phyloP scores from a whole-genome alignment of 495 filamentous ascomycete genomes.

The Astrocystis sublimbata region DNA sequence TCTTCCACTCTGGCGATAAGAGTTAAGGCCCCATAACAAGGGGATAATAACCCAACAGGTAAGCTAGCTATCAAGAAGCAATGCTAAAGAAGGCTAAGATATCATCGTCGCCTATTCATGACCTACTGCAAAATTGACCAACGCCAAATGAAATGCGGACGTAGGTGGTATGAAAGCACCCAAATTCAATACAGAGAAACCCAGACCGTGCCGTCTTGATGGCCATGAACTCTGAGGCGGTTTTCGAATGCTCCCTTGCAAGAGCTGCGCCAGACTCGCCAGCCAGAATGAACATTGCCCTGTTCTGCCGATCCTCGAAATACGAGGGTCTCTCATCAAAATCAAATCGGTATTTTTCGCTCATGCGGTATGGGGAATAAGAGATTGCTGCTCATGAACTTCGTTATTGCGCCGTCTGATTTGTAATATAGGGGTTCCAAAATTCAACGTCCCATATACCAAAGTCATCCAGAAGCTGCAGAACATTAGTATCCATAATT shows the following conservation, averaged over 20 bases:
- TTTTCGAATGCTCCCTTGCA: conserved; percentile 18
- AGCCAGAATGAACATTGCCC: conserved; percentile 16
- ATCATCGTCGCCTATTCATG: conserved; percentile 46
- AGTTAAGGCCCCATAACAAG: conserved; percentile 49
- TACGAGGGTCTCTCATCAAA: not conserved
- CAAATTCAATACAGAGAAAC: conserved; percentile 25
- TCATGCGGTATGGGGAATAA: too few relatives aligned
- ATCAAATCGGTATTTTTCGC: too few relatives aligned
- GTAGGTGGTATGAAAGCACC: conserved; percentile 43
- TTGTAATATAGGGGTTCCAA: conserved; percentile 24
- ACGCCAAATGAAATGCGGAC: conserved; percentile 38
- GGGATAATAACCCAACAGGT: conserved; percentile 48
- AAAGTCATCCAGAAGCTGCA: conserved; percentile 27
- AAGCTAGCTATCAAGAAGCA: conserved; percentile 42
- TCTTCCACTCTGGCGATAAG: not conserved
- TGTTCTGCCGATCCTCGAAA: not conserved
- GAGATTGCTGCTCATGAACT: not conserved
- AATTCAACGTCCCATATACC: conserved; percentile 30
- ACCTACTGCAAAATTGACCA: too few relatives aligned
- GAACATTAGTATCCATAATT: conserved; percentile 9
- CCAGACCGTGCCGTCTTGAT: conserved; percentile 34
- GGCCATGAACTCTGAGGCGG: conserved; percentile 33
- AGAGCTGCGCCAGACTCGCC: conserved; percentile 33
- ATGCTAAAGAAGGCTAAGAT: conserved; percentile 41
- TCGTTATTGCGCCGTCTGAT: not conserved